phyloP scores from a whole-genome alignment of 495 filamentous ascomycete species.

The Penicillium macrosclerotiorum region DNA sequence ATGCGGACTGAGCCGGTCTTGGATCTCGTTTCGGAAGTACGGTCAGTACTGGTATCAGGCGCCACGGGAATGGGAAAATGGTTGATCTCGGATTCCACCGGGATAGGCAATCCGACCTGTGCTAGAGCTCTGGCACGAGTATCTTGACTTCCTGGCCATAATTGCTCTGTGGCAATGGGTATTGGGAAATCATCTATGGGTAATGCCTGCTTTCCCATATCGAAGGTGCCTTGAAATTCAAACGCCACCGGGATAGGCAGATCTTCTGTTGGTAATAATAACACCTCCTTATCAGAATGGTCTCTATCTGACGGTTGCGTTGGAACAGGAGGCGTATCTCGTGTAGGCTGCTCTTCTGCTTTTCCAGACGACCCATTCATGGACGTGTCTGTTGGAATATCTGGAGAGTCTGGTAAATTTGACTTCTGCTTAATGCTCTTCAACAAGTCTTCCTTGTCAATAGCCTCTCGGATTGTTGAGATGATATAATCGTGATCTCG shows the following conservation, averaged over 20 bases:
- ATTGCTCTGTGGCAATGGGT: slow-evolving; percentile 1
- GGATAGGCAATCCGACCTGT: background rate
- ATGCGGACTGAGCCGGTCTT: background rate
- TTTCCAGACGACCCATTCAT: background rate
- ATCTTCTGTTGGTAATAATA: background rate
- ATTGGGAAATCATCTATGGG: slow-evolving; percentile 8
- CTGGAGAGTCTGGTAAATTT: background rate
- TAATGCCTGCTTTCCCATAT: slow-evolving; percentile 8
- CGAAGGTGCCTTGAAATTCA: slow-evolving; percentile 1
- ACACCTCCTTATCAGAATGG: slow-evolving; percentile 3
- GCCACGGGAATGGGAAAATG: background rate
- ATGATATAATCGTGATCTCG: slow-evolving; percentile 15
- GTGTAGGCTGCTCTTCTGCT: no score
- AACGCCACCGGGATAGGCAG: slow-evolving; percentile 7
- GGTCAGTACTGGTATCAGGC: background rate
- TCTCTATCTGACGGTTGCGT: background rate
- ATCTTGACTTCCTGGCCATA: background rate
- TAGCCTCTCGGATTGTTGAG: slow-evolving; percentile 6
- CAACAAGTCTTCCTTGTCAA: slow-evolving; percentile 8
- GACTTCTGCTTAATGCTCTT: background rate
- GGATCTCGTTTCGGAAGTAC: background rate
- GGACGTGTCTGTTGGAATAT: background rate
- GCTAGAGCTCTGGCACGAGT: slow-evolving; percentile 2
- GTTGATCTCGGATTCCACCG: background rate
- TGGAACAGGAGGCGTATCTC: background rate